Evolutionary conservation across 257 asterid species (phyloP), one percentile per base, ranked within the genome.

Genomic region (Solanum pinnatisectum): DNA sequence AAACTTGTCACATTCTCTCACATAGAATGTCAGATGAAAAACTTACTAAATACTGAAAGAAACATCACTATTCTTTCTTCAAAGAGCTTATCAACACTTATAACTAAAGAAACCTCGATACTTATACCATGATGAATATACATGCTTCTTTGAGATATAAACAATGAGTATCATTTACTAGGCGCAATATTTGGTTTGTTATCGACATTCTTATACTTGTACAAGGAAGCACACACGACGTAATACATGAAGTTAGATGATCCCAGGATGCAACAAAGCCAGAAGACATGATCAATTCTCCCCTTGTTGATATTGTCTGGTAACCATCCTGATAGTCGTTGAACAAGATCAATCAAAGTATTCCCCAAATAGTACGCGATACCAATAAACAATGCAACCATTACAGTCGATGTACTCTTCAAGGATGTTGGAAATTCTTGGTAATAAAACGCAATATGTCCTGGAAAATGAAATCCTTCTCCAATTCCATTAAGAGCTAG

Each of bases 231-330:
- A 86, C 96, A 94, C 5, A 88, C 90, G 4, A 95, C 83, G 91
- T 37, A 95, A 70, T 94, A 94, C 7, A 40, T 89, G 42, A 91
- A 91, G 88, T 94, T 95, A 27, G 89, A 8, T 4, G 89, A 93
- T 74, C 94, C 98, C 13, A 94, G 40, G 1, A 87, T 60, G 87
- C 94, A 91, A 44, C 93, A 93, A n/a, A 88, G 27, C 98, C 98
- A 95, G 33, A 90, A 95, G 79, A 95, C 92, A 56, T 93, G 90
- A 81, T 95, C 97, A 11, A 95, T 78, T 91, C 95, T 92, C 88
- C 98, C 98, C 5, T 92, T 13, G 33, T 94, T 90, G 16, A 95
- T 92, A 56, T 95, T 78, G 30, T 95, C 95, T 3, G 92, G 98
- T 88, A 95, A 89, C 98, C 98, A 91, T 12, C 89, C 89, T 3